Percentiles rank a stretch among this genome's conserved stretches.
Conservation (phyloP, 2,329 filamentous ascomycete genomes). For the Alternaria atra region DNA sequence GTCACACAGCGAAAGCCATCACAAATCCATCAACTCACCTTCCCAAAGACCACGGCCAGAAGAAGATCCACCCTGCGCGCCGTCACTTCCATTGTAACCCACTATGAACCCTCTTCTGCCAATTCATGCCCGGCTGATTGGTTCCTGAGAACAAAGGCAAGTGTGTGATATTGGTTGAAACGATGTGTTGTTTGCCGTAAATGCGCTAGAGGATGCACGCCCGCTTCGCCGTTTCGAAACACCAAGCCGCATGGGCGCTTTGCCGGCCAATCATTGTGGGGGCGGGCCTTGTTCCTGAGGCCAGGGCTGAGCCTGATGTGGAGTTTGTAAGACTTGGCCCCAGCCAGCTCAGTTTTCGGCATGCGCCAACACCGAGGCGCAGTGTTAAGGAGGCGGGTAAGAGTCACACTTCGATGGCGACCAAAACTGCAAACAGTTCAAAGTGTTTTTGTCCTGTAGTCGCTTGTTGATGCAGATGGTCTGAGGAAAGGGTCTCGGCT, state of each 20-base stretch:
- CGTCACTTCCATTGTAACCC: not conserved
- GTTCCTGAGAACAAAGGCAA: conserved; percentile 1
- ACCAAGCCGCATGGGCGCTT: conserved; percentile 22
- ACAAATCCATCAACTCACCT: conserved; percentile 3
- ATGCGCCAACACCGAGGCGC: conserved; percentile 4
- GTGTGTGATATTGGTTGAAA: conserved; percentile 17
- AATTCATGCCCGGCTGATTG: conserved; percentile 10
- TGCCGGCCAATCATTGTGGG: conserved; percentile 26
- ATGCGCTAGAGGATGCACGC: conserved; percentile 10
- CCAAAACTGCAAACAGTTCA: not conserved
- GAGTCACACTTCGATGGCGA: not conserved
- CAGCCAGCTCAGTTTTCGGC: conserved; percentile 7
- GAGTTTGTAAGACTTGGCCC: conserved; percentile 17
- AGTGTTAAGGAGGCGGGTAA: not conserved
- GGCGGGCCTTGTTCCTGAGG: conserved; percentile 18
- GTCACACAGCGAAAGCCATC: conserved; percentile 13
- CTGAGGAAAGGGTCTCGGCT: conserved; percentile 1
- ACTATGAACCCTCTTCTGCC: conserved; percentile 1
- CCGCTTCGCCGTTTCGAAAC: conserved; percentile 33
- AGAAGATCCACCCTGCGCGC: conserved; percentile 8
- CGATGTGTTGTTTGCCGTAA: conserved; percentile 21
- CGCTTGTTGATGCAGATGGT: not conserved
- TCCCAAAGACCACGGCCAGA: not conserved
- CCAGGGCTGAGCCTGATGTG: conserved; percentile 12
- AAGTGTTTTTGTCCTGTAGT: conserved; percentile 1